A percentile compares a stretch with the other conserved stretches of the same genome.
Conservation (phyloP, 179 eudicot genomes). For the Sideroxylon spinosum region DNA sequence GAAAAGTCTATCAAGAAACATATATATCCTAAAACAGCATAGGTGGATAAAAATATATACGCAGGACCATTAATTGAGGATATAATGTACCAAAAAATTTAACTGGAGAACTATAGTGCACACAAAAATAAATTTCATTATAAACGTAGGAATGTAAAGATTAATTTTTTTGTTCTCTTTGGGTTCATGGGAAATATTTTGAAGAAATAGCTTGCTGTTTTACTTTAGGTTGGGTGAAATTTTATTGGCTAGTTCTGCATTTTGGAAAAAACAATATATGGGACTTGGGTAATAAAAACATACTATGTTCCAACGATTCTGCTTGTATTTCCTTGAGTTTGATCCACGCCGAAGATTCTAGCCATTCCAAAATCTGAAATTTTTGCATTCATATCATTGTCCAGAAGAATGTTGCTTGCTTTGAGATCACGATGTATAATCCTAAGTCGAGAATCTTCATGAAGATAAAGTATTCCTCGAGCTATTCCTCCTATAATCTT, state of each 20-base stretch:
- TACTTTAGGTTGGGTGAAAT: not conserved
- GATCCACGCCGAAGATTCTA: slow-evolving; percentile 34
- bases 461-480: slow-evolving; percentile 54
- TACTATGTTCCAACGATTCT: slow-evolving; percentile 53
- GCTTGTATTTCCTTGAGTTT: slow-evolving; percentile 39
- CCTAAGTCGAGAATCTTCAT: slow-evolving; percentile 44
- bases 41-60: no score
- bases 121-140: no score
- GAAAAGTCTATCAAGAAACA: no score
- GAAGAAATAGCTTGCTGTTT: not conserved
- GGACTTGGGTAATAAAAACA: not conserved
- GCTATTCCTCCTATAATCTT: slow-evolving; percentile 41
- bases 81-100: no score
- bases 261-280: not conserved
- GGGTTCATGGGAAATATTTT: not conserved
- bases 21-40: no score
- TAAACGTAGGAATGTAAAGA: no score
- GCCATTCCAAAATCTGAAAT: slow-evolving; percentile 56
- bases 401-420: slow-evolving; percentile 39
- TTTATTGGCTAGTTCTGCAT: not conserved
- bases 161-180: not conserved
- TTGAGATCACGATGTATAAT: slow-evolving; percentile 53
- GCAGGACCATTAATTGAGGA: no score
- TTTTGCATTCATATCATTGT: slow-evolving; percentile 38
- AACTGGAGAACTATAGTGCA: no score